phyloP scores from a whole-genome alignment of 176 grass and related monocot species.

The Oryza coarctata region DNA sequence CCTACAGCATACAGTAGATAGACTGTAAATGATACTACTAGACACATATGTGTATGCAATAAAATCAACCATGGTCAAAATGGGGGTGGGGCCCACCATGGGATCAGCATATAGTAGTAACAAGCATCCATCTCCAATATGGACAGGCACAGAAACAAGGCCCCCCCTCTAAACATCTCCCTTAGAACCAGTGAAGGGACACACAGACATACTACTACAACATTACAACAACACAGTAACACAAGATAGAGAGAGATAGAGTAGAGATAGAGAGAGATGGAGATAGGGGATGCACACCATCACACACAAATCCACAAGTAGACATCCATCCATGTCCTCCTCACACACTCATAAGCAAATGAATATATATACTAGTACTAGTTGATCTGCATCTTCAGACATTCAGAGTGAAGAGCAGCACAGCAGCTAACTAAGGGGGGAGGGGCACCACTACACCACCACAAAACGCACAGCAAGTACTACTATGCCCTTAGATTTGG shows the following conservation, averaged over 20 bases:
- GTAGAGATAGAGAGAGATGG: background rate
- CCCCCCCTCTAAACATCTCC: conserved; percentile 32
- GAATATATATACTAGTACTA: conserved; percentile 44
- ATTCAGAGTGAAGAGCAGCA: conserved; percentile 31
- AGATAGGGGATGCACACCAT: background rate
- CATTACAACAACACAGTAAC: conserved; percentile 28
- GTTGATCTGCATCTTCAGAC: conserved; percentile 24
- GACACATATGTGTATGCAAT: background rate
- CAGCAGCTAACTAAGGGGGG: conserved; percentile 8
- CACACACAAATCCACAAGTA: conserved; percentile 39
- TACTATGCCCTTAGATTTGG: conserved; percentile 38
- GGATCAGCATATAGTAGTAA: conserved; percentile 35
- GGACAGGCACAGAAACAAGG: conserved; percentile 34
- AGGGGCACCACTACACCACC: conserved; percentile 18
- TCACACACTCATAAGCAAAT: conserved; percentile 19
- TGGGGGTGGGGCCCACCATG: background rate
- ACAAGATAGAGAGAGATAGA: background rate
- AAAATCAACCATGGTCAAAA: background rate
- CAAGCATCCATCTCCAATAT: conserved; percentile 37
- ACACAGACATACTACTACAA: conserved; percentile 35
- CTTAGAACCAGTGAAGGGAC: conserved; percentile 47
- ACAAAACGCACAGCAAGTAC: background rate
- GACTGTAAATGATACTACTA: background rate
- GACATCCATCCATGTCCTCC: conserved; percentile 22
- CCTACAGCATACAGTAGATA: background rate